Percentiles rank a stretch among this genome's conserved stretches.
phyloP scores from a whole-genome alignment of 139 green algal species.

The Chlorella sp. region DNA sequence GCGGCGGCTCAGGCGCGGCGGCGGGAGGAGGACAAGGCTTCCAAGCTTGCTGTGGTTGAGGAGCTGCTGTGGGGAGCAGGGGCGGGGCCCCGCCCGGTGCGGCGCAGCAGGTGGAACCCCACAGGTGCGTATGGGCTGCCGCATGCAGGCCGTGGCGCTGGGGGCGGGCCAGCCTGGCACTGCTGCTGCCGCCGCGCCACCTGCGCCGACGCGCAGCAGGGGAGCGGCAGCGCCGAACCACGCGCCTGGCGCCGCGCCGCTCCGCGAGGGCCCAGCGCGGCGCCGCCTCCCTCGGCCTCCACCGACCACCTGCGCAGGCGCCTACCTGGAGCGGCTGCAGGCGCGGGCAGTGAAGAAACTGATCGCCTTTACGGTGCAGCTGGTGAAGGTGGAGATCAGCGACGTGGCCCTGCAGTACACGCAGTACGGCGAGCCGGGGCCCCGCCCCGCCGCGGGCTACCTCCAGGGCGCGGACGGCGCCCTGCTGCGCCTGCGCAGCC shows the following conservation, averaged over 20 bases:
- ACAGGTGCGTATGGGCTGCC: constrained; percentile 5
- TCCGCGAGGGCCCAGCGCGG: no score
- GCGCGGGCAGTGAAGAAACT: constrained; percentile 8
- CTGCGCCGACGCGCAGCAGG: background rate
- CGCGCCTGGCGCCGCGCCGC: no score
- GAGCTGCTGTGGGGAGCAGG: constrained; percentile 51
- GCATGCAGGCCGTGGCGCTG: background rate
- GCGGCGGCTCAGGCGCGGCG: background rate
- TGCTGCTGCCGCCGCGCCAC: background rate
- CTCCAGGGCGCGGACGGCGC: constrained; percentile 45
- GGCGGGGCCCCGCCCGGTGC: background rate
- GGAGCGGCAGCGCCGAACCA: no score
- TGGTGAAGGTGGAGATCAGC: constrained; percentile 36
- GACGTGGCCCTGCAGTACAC: constrained; percentile 38
- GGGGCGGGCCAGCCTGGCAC: background rate
- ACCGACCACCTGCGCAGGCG: background rate
- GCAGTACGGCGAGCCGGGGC: constrained; percentile 53
- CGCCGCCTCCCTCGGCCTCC: no score
- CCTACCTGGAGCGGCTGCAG: constrained; percentile 10
- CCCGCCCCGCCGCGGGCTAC: constrained; percentile 25
- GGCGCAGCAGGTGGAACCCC: background rate
- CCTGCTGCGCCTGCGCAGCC: constrained; percentile 31
- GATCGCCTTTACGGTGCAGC: constrained; percentile 37
- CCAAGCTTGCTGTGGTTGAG: constrained; percentile 48
- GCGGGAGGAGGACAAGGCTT: constrained; percentile 15